A percentile compares a stretch with the other conserved stretches of the same genome.
phyloP scores from a whole-genome alignment of 192 early-diverging fungal genomes.

The Gigaspora rosea region DNA sequence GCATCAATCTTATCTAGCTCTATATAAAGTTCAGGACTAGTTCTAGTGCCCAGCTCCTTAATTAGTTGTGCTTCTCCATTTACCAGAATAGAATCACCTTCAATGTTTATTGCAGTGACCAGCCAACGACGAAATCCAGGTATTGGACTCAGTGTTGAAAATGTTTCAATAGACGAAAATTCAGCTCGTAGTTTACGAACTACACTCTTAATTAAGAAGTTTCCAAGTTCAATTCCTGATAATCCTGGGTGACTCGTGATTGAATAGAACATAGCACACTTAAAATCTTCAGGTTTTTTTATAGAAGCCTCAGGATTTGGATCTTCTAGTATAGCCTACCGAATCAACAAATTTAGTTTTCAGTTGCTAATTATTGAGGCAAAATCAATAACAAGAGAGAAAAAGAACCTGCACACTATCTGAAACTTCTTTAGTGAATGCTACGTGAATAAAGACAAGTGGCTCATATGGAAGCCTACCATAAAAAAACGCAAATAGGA shows the following conservation, averaged over 20 bases:
- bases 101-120: slow-evolving; percentile 4
- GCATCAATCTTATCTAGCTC: not conserved
- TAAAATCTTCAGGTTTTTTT: slow-evolving; percentile 40
- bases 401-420: slow-evolving; percentile 63
- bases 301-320: slow-evolving; percentile 35
- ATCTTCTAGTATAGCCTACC: slow-evolving; percentile 59
- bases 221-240: slow-evolving; percentile 87
- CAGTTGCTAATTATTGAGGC: not conserved
- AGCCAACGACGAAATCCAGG: slow-evolving; percentile 89
- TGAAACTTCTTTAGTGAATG: slow-evolving; percentile 64
- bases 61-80: not conserved
- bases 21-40: no score
- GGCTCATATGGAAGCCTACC: slow-evolving; percentile 76
- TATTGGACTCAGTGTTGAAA: slow-evolving; percentile 89
- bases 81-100: not conserved
- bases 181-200: slow-evolving; percentile 75
- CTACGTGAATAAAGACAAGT: slow-evolving; percentile 89
- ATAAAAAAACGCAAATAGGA: slow-evolving; percentile 87
- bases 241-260: slow-evolving; percentile 88
- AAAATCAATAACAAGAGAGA: slow-evolving; percentile 32
- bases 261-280: slow-evolving; percentile 89
- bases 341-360: not conserved
- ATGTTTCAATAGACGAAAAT: slow-evolving; percentile 72
- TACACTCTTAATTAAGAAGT: slow-evolving; percentile 87
- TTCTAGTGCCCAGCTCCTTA: not conserved